These are phyloP conservation scores for Wickerhamomyces hampshirensis DNA, from an alignment of 805 yeast genomes.

Conservation along the genomic window DNA sequence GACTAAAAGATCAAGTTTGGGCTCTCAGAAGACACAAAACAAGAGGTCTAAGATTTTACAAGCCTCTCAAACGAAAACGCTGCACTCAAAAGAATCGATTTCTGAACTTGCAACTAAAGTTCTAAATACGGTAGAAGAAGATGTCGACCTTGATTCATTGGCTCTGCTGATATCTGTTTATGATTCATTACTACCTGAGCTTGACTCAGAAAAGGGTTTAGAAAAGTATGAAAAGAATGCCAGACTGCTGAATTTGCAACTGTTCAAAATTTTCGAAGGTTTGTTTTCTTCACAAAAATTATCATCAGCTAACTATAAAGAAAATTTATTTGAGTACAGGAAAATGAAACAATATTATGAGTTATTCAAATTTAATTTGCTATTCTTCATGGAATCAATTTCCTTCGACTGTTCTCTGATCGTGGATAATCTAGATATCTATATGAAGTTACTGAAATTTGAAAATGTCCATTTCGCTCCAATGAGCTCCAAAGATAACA, in stretches of 20 bases:
- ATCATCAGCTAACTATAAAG: conserved; percentile 20
- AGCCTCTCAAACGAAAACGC: conserved; percentile 1
- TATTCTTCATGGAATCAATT: conserved; percentile 35
- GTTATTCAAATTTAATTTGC: conserved; percentile 41
- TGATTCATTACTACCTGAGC: conserved; percentile 18
- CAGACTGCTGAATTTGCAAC: conserved; percentile 18
- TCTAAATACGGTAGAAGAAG: conserved; percentile 5
- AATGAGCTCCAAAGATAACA: conserved; percentile 19
- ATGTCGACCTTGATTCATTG: conserved; percentile 7
- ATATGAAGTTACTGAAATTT: conserved; percentile 48
- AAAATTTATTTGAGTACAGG: conserved; percentile 43
- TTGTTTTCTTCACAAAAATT: conserved; percentile 14
- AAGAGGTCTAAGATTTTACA: background rate
- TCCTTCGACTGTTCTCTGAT: conserved; percentile 40
- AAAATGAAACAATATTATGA: conserved; percentile 64
- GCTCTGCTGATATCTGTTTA: conserved; percentile 12
- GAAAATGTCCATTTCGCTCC: conserved; percentile 55
- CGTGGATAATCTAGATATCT: conserved; percentile 50
- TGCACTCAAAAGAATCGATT: conserved; percentile 14
- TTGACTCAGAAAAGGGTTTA: conserved; percentile 17
- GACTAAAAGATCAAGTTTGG: conserved; percentile 3
- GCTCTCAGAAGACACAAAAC: conserved; percentile 11
- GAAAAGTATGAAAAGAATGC: conserved; percentile 15
- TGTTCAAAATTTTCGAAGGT: conserved; percentile 21
- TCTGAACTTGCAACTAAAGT: conserved; percentile 8